Percentiles rank a stretch among this genome's conserved stretches.
phyloP scores from a whole-genome alignment of 192 early-diverging fungal genomes.

The Backusella tuberculispora region DNA sequence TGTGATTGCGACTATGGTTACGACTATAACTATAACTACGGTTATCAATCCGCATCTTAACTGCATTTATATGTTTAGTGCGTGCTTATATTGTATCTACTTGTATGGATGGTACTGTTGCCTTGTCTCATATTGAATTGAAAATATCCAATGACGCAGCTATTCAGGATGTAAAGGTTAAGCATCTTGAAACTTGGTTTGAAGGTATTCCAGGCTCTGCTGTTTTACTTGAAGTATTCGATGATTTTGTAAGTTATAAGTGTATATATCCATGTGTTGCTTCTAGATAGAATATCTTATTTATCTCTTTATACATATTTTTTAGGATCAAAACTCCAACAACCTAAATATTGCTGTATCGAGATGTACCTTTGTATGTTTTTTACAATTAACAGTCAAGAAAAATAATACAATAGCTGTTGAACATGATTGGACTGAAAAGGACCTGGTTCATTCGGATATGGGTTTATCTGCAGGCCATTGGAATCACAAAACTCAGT shows the following conservation, averaged over 20 bases:
- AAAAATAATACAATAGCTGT: not conserved
- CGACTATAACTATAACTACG: not conserved
- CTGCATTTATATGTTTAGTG: not conserved
- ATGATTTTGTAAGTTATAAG: slow-evolving; percentile 22
- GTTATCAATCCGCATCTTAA: not conserved
- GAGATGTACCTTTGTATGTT: not conserved
- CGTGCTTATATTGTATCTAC: slow-evolving; percentile 17
- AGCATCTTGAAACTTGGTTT: slow-evolving; percentile 3
- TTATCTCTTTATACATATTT: too few species aligned
- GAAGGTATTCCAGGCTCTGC: not conserved
- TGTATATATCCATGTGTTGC: too few species aligned
- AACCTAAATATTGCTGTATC: not conserved
- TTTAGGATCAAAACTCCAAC: not conserved
- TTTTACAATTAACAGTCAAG: not conserved
- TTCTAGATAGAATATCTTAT: too few species aligned
- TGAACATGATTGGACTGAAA: not conserved
- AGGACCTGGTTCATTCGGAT: not conserved
- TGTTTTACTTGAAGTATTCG: not conserved
- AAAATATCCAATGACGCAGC: not conserved
- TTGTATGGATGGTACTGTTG: slow-evolving; percentile 1
- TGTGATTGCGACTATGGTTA: too few species aligned
- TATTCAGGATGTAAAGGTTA: not conserved
- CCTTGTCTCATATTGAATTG: not conserved
- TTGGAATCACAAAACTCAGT: not conserved
- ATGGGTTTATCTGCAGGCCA: slow-evolving; percentile 5